Evolutionary conservation across 768 basidiomycete genomes (phyloP), one percentile per base, ranked within the genome.

Genomic region (Lyophyllum decastes): DNA sequence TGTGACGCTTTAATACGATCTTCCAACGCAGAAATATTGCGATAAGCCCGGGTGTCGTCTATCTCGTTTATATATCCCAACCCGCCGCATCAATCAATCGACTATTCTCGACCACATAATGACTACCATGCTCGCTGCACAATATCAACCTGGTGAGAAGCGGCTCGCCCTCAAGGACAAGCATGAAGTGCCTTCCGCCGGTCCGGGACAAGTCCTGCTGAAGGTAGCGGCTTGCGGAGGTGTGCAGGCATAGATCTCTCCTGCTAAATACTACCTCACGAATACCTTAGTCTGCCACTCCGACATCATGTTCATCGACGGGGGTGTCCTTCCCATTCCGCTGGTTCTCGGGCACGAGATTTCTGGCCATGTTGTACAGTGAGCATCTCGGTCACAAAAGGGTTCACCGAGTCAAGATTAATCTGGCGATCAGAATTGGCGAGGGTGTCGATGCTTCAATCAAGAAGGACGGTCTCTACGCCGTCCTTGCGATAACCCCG

Each of bases 141-240:
- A 57, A 24, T 57, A 45, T 46, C 49, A 57, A 24, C 55, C 55
- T 30, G 55, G 55, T 21, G n/a, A 57, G 24, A 57, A 49, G 11
- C 49, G 43, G 14, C 55, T 57, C 24, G 43, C 43, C 22, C 44
- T 57, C 11, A 57, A 51, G 33, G 50, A 57, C 19, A 19, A 51
- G 14, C 49, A 57, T 38, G 4, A 5, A 12, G 50, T 50, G n/a
- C 55, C 55, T 24, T 57, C 55, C 17, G 49, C 49, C 17, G 55
- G 55, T 12, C 55, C 55, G n/a, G 55, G 55, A 9, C 55, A 57
- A 24, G 55, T 57, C 17, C 22, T 57, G 0, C 55, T 57, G 16
- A 51, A 51, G 26, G 55, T 57, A 45, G 55, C 55, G 10, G 55
- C 55, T 33, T 57, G 55, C 27, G 55, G 55, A 57, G 55, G 55